A percentile compares a stretch with the other conserved stretches of the same genome.
These are phyloP conservation scores for Fusarium lyarnte DNA, from an alignment of 2,329 filamentous ascomycete species.

Conservation along the genomic window DNA sequence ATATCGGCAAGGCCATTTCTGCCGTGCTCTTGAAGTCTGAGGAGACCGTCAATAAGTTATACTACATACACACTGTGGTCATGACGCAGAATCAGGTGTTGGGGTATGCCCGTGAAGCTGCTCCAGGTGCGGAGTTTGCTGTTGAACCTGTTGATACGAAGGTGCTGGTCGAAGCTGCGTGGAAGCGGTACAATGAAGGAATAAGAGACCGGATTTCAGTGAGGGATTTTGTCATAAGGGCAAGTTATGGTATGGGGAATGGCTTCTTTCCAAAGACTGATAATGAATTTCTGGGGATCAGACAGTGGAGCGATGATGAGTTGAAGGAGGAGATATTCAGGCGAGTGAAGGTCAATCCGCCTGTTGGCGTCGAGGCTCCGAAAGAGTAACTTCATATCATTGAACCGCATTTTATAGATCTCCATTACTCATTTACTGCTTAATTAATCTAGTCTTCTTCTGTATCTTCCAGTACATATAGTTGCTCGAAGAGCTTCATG, in stretches of 20 bases:
- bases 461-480: background rate
- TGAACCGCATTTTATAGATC: rapidly evolving
- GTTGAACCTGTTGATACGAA: background rate
- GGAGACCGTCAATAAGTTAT: background rate
- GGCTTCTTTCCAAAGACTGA: background rate
- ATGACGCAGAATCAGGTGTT: conserved; percentile 15
- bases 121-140: background rate
- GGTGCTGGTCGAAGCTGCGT: background rate
- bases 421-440: rapidly evolving
- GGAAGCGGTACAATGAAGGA: background rate
- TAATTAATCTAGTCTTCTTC: background rate
- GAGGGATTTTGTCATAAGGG: background rate
- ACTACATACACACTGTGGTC: background rate
- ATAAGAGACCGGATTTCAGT: background rate
- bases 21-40: background rate
- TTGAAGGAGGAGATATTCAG: background rate
- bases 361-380: rapidly evolving
- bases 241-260: background rate
- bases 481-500: background rate
- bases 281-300: background rate
- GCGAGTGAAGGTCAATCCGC: background rate
- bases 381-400: background rate
- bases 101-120: background rate
- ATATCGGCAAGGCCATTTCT: background rate
- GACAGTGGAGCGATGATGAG: background rate